Percentiles rank a stretch among this genome's conserved stretches.
Conservation (phyloP, 2,329 filamentous ascomycete species). For the Fusarium hostae region DNA sequence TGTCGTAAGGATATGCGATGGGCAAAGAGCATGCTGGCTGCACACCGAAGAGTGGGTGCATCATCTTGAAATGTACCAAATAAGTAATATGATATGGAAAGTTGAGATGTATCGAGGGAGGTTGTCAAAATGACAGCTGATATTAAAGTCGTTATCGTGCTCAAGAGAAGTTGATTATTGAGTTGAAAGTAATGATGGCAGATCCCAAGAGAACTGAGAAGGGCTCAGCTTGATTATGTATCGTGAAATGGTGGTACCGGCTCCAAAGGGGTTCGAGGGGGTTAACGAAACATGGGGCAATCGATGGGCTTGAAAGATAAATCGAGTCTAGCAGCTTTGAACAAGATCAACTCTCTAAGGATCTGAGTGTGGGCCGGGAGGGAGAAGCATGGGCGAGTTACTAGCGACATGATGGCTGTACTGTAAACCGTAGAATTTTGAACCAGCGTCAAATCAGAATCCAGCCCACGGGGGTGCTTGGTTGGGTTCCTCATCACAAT, state of each 20-base stretch:
- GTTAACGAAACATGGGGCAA: constrained; percentile 48
- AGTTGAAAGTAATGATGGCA: constrained; percentile 2
- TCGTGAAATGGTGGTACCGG: constrained; percentile 40
- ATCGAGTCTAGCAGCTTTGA: constrained; percentile 49
- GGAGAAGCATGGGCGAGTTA: constrained; percentile 43
- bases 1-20: constrained; percentile 48
- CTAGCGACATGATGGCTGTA: constrained; percentile 45
- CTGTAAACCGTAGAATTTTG: constrained; percentile 51
- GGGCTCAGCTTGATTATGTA: constrained; percentile 48
- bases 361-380: constrained; percentile 52
- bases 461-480: constrained; percentile 20
- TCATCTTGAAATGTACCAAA: constrained; percentile 42
- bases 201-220: constrained; percentile 16
- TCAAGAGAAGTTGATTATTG: neutral
- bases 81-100: neutral
- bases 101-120: neutral
- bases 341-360: constrained; percentile 52
- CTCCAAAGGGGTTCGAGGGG: constrained; percentile 47
- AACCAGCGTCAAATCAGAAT: constrained; percentile 45
- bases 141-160: constrained; percentile 5
- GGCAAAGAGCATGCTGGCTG: constrained; percentile 45
- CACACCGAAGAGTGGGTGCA: constrained; percentile 46
- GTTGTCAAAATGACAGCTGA: neutral
- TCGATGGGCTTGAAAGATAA: constrained; percentile 52
- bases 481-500: constrained; percentile 33